Evolutionary conservation across 352 stramenopile species (phyloP), one percentile per base, ranked within the genome.

Genomic region (Globisporangium uncinulatum): DNA sequence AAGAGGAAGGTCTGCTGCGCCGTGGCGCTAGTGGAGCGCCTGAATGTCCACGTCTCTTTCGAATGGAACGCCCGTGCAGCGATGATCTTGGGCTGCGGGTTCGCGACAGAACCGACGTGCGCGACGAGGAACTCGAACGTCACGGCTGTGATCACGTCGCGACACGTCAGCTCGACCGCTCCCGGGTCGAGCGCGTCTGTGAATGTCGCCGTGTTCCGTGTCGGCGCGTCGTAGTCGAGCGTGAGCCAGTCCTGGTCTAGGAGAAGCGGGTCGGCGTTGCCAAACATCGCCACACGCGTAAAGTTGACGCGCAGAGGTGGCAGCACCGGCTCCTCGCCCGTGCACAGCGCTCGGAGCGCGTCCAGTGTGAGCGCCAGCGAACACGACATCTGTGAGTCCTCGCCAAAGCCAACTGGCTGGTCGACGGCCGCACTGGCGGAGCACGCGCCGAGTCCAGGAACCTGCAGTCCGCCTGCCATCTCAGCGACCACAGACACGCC

Each of bases 51-150:
- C 47, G 59, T 62, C 19, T 70, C 65, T 17, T 62, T 67, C 13
- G 48, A 64, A 54, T 82, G 70, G 3, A 47, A 65, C 4, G 64
- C 72, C 0, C 72, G 54, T 0, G 72, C 69, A 1, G 72, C 70
- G 39, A 82, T 43, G 60, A 82, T 71, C 48, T 82, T 82, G 57
- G 63, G 57, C 54, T 82, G 72, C 13, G 70, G 65, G 24, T 67
- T 67, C 46, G 54, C 56, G 1, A 57, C 61, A 0, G 72, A 44
- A 0, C 72, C 67, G 15, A 79, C 65, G 4, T 54, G 42, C 0
- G 62, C 70, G n/a, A 82, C 60, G 43, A 82, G 67, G 50, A 81
- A 68, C 59, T 81, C 71, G n/a, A 70, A 29, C 19, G 71, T 62
- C 29, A 77, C 50, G 1, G 63, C 56, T 0, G 63, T 61, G 37